Percentiles rank a stretch among this genome's conserved stretches.
Evolutionary conservation across 345 rosid species (phyloP).

Genomic region (Microcos paniculata): DNA sequence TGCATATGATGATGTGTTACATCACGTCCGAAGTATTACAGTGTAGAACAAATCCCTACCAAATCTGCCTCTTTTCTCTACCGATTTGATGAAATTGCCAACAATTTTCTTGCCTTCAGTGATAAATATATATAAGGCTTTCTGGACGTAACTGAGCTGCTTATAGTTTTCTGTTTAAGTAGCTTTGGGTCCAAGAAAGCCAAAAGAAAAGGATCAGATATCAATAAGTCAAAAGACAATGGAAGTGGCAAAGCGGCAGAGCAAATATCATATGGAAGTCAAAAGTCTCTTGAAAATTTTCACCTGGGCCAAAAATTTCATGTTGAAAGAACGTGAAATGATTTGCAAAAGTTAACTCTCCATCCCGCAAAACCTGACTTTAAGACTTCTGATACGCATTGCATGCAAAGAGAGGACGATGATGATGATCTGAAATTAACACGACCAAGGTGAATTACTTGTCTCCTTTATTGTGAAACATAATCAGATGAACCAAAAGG

Average conservation of each 20-base stretch:
- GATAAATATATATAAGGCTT: slow-evolving; percentile 83
- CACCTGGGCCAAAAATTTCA: not conserved
- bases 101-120: slow-evolving; percentile 65
- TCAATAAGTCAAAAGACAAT: no score
- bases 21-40: not conserved
- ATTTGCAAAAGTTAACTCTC: not conserved
- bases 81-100: slow-evolving; percentile 58
- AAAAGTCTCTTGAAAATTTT: slow-evolving; percentile 6
- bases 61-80: slow-evolving; percentile 25
- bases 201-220: not conserved
- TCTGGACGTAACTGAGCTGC: slow-evolving; percentile 97
- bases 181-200: not conserved
- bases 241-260: no score
- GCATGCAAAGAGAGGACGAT: not conserved
- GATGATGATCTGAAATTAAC: not conserved
- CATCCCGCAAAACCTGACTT: not conserved
- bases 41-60: not conserved
- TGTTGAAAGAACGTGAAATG: not conserved
- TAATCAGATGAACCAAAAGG: no score
- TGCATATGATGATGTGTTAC: not conserved
- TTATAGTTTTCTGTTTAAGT: slow-evolving; percentile 32
- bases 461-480: no score
- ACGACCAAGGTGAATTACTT: not conserved
- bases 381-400: not conserved
- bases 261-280: not conserved